Percentiles rank a stretch among this genome's conserved stretches.
These are phyloP conservation scores for Colletotrichum gloeosporioides DNA, from an alignment of 2,329 filamentous ascomycete genomes.

Conservation along the genomic window DNA sequence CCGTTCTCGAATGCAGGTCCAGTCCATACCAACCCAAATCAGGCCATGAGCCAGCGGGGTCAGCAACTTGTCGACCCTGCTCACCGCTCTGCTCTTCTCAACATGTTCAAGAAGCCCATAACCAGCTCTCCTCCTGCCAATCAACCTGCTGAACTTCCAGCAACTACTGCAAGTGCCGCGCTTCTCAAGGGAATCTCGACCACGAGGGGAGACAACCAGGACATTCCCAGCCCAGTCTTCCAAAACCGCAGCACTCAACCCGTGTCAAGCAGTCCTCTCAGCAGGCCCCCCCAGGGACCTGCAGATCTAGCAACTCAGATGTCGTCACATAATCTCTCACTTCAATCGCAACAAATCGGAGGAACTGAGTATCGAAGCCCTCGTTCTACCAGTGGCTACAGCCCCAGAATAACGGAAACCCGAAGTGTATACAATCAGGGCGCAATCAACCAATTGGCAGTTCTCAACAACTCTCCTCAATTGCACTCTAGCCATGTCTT, in stretches of 20 bases:
- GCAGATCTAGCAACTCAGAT: background rate
- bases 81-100: slow-evolving; percentile 56
- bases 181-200: slow-evolving; percentile 6
- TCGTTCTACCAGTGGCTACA: background rate
- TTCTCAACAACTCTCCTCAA: background rate
- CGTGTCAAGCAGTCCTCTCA: slow-evolving; percentile 16
- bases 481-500: background rate
- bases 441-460: background rate
- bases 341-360: background rate
- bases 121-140: slow-evolving; percentile 10
- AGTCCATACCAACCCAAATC: background rate
- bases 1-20: background rate
- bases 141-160: slow-evolving; percentile 13
- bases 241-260: slow-evolving; percentile 1
- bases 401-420: background rate
- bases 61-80: slow-evolving; percentile 32
- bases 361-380: background rate
- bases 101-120: slow-evolving; percentile 57
- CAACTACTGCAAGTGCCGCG: slow-evolving; percentile 7
- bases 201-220: background rate
- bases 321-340: background rate
- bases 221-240: background rate
- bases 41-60: slow-evolving; percentile 12
- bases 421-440: background rate
- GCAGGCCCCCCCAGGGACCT: slow-evolving; percentile 9